These are phyloP conservation scores for Magnaporthiopsis incrustans DNA, from an alignment of 2,329 filamentous ascomycete genomes.

Conservation along the genomic window DNA sequence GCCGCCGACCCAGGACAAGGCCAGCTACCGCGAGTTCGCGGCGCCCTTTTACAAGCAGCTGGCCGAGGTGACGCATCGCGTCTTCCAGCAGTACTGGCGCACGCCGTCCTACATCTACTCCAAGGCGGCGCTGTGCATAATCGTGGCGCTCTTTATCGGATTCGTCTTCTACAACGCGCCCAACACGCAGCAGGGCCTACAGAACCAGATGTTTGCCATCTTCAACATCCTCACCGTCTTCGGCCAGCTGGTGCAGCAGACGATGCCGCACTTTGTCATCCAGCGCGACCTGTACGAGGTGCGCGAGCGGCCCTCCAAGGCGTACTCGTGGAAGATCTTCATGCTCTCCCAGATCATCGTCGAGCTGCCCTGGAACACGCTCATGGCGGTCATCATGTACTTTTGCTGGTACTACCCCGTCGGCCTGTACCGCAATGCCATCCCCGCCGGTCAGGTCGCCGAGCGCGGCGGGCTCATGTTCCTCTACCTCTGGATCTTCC, in stretches of 20 bases:
- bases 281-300: slow-evolving; percentile 63
- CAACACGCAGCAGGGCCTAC: slow-evolving; percentile 56
- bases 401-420: slow-evolving; percentile 65
- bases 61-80: slow-evolving; percentile 48
- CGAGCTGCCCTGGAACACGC: slow-evolving; percentile 62
- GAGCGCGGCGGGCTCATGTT: slow-evolving; percentile 59
- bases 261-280: slow-evolving; percentile 64
- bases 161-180: slow-evolving; percentile 57
- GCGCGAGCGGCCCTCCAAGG: slow-evolving; percentile 60
- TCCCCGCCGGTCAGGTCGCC: slow-evolving; percentile 38
- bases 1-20: slow-evolving; percentile 29
- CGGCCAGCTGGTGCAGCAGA: slow-evolving; percentile 54
- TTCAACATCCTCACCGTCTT: slow-evolving; percentile 67
- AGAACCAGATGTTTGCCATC: slow-evolving; percentile 62
- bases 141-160: slow-evolving; percentile 55
- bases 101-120: slow-evolving; percentile 65
- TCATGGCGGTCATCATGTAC: slow-evolving; percentile 57
- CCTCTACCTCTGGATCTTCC: slow-evolving; percentile 56
- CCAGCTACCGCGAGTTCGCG: slow-evolving; percentile 55
- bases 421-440: slow-evolving; percentile 52
- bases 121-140: slow-evolving; percentile 50
- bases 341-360: slow-evolving; percentile 59
- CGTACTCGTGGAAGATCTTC: slow-evolving; percentile 62
- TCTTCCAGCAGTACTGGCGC: slow-evolving; percentile 68
- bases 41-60: slow-evolving; percentile 58